Evolutionary conservation across 805 yeast species (phyloP), one percentile per base, ranked within the genome.

Genomic region (Barnettozyma siamensis): DNA sequence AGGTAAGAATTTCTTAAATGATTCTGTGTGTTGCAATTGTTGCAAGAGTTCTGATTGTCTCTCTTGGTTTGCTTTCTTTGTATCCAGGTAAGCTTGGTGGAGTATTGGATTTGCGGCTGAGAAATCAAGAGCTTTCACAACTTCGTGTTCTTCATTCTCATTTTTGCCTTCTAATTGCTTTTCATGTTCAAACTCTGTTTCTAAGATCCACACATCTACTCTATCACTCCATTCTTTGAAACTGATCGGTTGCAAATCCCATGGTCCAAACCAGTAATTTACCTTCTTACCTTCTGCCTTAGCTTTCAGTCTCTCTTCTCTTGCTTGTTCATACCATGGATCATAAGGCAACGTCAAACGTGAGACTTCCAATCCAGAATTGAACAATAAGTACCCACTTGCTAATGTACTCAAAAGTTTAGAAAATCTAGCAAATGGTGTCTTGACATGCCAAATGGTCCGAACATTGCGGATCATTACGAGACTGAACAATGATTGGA

Each of bases 311-410:
- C 87, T 71, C 27, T 77, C 81, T 15, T 55, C 52, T 35, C 59
- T 67, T 3, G 88, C 85, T 53, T 83, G 88, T 26, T 78, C 86
- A 20, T 61, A 68, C 89, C 89, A 83, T 9, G 89, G 89, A 54
- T 83, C 89, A 45, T 65, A 67, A 32, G 67, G 67, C 12, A 68
- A 39, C 37, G 67, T 51, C 31, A 80, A 49, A 40, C 89, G 64
- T 13, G 75, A 65, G 7, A 69, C 49, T 51, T 83, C 91, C 28
- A 81, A 54, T 3, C 78, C 73, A 3, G 83, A 66, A 40, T 73
- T 72, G 46, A 74, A 71, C n/a, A 78, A 53, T 13, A 76, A 49
- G 16, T 66, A 62, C 0, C 75, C 46, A 7, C 86, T 86, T 1
- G 63, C 49, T 0, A 64, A 29, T 1, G 63, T 43, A 35, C 67